Percentiles rank a stretch among this genome's conserved stretches.
These are phyloP conservation scores for Salvia miltiorrhiza DNA, from an alignment of 257 asterid species.

Conservation along the genomic window DNA sequence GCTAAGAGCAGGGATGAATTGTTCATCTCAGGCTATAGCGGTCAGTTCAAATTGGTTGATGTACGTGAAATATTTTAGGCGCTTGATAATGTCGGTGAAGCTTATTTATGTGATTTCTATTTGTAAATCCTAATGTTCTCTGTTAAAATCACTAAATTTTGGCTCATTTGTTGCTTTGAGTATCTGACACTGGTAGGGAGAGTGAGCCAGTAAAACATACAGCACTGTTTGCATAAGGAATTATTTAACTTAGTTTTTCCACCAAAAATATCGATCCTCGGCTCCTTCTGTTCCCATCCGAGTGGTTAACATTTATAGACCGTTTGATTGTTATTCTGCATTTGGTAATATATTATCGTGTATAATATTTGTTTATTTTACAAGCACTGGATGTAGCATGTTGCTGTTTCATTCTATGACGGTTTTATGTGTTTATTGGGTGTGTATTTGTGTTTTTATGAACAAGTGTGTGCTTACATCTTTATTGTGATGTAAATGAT, in stretches of 20 bases:
- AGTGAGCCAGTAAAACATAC: not conserved
- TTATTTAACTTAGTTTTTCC: not conserved
- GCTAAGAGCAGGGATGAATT: constrained; percentile 1
- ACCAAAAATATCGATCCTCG: not conserved
- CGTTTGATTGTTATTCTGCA: not conserved
- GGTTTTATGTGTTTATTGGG: not conserved
- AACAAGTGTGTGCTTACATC: not conserved
- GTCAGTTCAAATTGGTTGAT: constrained; percentile 6
- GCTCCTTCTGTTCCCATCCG: not conserved
- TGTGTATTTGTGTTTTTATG: not conserved
- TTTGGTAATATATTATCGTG: not conserved
- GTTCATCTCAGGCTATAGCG: not conserved
- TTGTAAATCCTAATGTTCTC: constrained; percentile 18
- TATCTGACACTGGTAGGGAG: not conserved
- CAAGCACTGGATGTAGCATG: not conserved
- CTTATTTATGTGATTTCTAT: constrained; percentile 2
- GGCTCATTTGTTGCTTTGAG: not conserved
- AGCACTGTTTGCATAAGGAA: not conserved
- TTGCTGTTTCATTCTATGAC: not conserved
- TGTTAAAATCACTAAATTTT: not conserved
- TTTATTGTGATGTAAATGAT: not conserved
- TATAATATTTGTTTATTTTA: not conserved
- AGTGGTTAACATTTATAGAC: not conserved
- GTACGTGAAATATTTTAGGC: not conserved
- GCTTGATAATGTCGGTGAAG: not conserved